phyloP scores from a whole-genome alignment of 371 early-diverging fungal species.

The Saksenaea oblongispora region DNA sequence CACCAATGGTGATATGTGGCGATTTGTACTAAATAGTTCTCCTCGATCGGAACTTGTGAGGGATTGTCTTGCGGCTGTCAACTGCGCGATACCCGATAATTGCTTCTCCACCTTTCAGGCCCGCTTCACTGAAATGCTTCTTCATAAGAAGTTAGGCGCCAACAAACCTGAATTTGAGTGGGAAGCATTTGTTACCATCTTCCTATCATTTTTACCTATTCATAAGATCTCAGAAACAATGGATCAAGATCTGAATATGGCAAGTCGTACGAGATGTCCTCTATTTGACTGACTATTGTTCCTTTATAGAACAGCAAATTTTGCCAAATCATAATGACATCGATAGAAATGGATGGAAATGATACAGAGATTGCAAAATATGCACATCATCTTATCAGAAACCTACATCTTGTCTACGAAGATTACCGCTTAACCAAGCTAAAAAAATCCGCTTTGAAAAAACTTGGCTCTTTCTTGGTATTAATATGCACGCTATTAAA shows the following conservation, averaged over 20 bases:
- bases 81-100: neutral
- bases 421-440: conserved; percentile 57
- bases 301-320: conserved; percentile 9
- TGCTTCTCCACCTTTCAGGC: neutral
- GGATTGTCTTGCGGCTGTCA: conserved; percentile 5
- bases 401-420: conserved; percentile 67
- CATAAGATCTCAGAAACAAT: conserved; percentile 4
- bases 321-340: neutral
- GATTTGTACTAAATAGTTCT: neutral
- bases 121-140: neutral
- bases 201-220: conserved; percentile 53
- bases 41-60: conserved; percentile 1
- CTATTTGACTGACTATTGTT: too few relatives aligned
- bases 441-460: conserved; percentile 20
- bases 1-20: neutral
- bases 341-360: conserved; percentile 10
- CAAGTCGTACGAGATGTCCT: neutral
- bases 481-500: conserved; percentile 42
- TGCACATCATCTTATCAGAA: conserved; percentile 36
- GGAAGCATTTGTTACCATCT: conserved; percentile 50
- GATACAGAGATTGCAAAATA: conserved; percentile 8
- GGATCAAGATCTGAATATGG: neutral
- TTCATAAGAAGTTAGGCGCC: neutral
- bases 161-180: conserved; percentile 42
- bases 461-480: conserved; percentile 47